Conservation (phyloP, 305 asterid species). For the Withania somnifera region DNA sequence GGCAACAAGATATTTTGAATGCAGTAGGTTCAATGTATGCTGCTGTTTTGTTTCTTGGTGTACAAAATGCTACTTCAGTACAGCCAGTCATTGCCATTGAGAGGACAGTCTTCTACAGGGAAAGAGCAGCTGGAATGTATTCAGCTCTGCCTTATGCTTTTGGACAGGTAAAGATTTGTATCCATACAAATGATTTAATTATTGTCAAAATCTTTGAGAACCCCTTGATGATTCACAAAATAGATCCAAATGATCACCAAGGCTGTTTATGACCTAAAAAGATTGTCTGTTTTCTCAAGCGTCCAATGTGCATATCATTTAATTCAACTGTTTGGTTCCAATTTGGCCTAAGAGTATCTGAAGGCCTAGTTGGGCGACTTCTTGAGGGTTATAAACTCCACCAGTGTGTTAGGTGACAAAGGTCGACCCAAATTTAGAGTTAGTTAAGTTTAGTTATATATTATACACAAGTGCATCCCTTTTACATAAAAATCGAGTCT, state of each 20-base stretch:
- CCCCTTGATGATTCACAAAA: neutral
- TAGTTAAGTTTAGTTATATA: neutral
- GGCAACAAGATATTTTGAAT: slow-evolving; percentile 56
- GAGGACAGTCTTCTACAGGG: slow-evolving; percentile 82
- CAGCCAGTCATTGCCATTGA: slow-evolving; percentile 80
- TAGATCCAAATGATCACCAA: neutral
- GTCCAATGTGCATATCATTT: neutral
- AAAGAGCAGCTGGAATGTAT: slow-evolving; percentile 85
- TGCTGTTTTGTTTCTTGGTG: slow-evolving; percentile 63
- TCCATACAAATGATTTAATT: neutral
- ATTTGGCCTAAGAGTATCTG: neutral
- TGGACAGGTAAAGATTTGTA: slow-evolving; percentile 45
- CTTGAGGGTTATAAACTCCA: neutral
- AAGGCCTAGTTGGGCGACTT: neutral
- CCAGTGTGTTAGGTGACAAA: neutral
- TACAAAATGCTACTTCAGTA: slow-evolving; percentile 56
- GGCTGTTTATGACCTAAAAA: neutral
- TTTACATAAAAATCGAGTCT: too few relatives aligned
- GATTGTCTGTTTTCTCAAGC: neutral
- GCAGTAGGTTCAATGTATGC: slow-evolving; percentile 90
- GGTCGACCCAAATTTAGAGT: neutral
- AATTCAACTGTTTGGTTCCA: too few relatives aligned
- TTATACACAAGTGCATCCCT: neutral
- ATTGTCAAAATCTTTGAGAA: neutral
- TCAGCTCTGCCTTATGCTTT: slow-evolving; percentile 86